Conservation (phyloP, 1,284 basidiomycete species). For the Moesziomyces sp. region DNA sequence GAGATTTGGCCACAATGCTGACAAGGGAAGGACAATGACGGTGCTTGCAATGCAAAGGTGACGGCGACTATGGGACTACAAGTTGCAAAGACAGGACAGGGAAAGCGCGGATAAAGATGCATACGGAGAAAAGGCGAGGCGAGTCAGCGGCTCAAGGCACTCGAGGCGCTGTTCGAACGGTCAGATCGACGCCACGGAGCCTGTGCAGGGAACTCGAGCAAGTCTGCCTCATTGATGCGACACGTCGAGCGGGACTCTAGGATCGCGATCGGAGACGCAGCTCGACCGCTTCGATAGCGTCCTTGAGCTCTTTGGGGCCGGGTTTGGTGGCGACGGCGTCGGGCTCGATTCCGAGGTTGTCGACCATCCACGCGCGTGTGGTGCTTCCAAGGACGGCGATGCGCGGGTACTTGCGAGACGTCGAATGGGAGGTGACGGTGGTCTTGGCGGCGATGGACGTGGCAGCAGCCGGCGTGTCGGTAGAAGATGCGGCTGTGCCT, state of each 20-base stretch:
- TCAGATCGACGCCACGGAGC: background rate
- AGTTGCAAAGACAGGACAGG: no score
- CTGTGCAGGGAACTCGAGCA: background rate
- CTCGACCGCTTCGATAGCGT: constrained; percentile 58
- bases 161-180: no score
- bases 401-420: constrained; percentile 40
- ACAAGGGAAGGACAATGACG: no score
- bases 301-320: constrained; percentile 56
- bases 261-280: constrained; percentile 23
- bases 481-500: background rate
- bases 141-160: no score
- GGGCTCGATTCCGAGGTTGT: constrained; percentile 51
- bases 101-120: no score
- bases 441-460: constrained; percentile 2
- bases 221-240: background rate
- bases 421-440: constrained; percentile 23
- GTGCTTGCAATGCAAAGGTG: no score
- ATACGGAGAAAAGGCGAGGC: no score
- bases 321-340: constrained; percentile 61
- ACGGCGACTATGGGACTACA: no score
- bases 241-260: background rate
- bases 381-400: constrained; percentile 62
- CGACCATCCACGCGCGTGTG: constrained; percentile 55
- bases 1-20: no score
- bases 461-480: background rate